These are phyloP conservation scores for Colletotrichum musicola DNA, from an alignment of 2,329 filamentous ascomycete species.

Conservation along the genomic window DNA sequence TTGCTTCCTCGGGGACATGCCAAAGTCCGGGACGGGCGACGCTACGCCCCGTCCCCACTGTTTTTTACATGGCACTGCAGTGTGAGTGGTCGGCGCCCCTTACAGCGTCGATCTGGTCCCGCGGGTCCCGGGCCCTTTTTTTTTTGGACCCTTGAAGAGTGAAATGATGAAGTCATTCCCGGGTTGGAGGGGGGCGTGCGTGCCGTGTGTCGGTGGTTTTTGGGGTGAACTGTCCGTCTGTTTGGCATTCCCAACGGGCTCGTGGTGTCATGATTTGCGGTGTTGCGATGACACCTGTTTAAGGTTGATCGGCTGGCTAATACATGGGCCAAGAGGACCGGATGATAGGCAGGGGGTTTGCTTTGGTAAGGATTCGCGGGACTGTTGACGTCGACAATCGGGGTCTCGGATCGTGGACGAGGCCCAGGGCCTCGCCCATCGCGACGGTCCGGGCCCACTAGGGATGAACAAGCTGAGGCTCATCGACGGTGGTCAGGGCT, in stretches of 20 bases:
- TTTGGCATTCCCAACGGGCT: neutral
- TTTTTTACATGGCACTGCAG: neutral
- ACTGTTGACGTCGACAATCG: neutral
- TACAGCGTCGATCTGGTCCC: neutral
- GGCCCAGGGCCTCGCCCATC: neutral
- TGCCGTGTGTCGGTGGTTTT: neutral
- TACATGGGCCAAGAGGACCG: too few species aligned
- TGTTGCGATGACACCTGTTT: neutral
- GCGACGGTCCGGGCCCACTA: neutral
- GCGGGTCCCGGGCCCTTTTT: constrained; percentile 6
- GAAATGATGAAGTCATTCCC: constrained; percentile 16
- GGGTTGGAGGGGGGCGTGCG: neutral
- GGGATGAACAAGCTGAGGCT: neutral
- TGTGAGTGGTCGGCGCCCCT: neutral
- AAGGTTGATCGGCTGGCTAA: neutral
- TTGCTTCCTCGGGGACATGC: constrained; percentile 22
- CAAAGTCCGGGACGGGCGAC: constrained; percentile 24
- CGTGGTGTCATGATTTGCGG: neutral
- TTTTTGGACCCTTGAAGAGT: constrained; percentile 1
- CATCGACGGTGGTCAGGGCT: neutral
- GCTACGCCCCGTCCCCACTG: neutral
- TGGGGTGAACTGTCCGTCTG: neutral
- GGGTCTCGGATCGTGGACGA: constrained; percentile 1
- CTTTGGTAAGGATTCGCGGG: neutral
- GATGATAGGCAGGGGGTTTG: neutral